Evolutionary conservation across 2,329 filamentous ascomycete species (phyloP).

Genomic region (Aspergillus phoenicis): DNA sequence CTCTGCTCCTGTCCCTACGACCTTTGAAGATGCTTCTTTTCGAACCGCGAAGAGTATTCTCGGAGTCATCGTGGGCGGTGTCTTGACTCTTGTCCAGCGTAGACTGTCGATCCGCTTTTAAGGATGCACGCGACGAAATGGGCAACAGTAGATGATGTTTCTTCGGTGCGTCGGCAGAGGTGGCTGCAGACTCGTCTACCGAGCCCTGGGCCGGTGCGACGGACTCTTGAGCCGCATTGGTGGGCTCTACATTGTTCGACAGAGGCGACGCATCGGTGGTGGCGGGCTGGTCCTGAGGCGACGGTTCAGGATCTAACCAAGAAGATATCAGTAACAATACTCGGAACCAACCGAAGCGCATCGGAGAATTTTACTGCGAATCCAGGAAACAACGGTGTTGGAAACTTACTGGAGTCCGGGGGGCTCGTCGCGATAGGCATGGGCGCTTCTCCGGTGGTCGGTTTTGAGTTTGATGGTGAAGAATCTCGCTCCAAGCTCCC

Average conservation of each 20-base stretch:
- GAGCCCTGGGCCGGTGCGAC: constrained; percentile 22
- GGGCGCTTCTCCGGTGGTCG: constrained; percentile 34
- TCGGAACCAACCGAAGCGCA: constrained; percentile 5
- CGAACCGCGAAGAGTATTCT: constrained; percentile 65
- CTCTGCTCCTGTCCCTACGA: constrained; percentile 67
- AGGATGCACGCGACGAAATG: constrained; percentile 43
- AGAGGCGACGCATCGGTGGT: constrained; percentile 27
- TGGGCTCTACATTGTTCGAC: constrained; percentile 21
- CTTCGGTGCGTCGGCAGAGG: constrained; percentile 32
- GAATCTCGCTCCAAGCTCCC: constrained; percentile 36
- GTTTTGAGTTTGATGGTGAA: constrained; percentile 33
- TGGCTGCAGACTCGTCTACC: constrained; percentile 21
- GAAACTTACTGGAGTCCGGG: constrained; percentile 33
- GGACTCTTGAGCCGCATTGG: constrained; percentile 14
- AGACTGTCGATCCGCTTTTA: constrained; percentile 40
- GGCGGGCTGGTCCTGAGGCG: constrained; percentile 25
- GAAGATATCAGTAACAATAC: constrained; percentile 16
- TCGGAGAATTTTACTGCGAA: constrained; percentile 2
- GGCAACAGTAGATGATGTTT: constrained; percentile 42
- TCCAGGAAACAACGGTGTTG: not conserved
- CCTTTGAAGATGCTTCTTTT: constrained; percentile 67
- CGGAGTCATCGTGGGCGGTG: constrained; percentile 41
- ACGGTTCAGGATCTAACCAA: constrained; percentile 30
- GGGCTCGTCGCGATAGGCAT: constrained; percentile 36
- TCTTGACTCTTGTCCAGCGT: constrained; percentile 38